A percentile compares a stretch with the other conserved stretches of the same genome.
Evolutionary conservation across 208 protist species (phyloP).

Genomic region (Leishmania lainsoni): DNA sequence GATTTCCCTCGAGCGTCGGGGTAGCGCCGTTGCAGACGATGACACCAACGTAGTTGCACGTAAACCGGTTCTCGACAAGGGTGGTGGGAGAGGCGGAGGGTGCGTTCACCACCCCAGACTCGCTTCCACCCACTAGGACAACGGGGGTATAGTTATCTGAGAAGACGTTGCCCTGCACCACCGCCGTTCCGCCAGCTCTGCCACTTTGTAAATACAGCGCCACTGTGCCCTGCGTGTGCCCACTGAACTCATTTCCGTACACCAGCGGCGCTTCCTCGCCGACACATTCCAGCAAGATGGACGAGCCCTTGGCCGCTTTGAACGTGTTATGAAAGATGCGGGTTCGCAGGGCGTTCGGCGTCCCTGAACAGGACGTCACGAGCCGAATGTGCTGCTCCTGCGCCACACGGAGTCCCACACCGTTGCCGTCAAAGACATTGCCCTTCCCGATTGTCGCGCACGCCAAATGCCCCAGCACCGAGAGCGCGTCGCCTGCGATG

Average conservation of each 20-base stretch:
- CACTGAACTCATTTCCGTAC: constrained; percentile 65
- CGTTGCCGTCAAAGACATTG: constrained; percentile 76
- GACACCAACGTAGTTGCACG: constrained; percentile 73
- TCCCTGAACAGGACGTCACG: not conserved
- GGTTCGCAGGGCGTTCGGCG: constrained; percentile 22
- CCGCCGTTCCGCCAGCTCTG: constrained; percentile 9
- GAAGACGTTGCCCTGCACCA: constrained; percentile 66
- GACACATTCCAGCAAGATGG: constrained; percentile 42
- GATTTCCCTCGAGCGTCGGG: constrained; percentile 59
- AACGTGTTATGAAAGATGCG: constrained; percentile 77
- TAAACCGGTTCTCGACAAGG: constrained; percentile 65
- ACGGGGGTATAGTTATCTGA: constrained; percentile 59
- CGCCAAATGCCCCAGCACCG: constrained; percentile 72
- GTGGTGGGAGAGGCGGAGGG: constrained; percentile 9
- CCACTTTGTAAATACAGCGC: constrained; percentile 53
- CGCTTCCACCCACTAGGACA: constrained; percentile 38
- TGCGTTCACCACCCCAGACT: constrained; percentile 11
- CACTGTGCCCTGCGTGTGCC: constrained; percentile 37
- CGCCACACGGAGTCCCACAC: constrained; percentile 30
- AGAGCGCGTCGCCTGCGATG: constrained; percentile 49
- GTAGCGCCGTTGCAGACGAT: constrained; percentile 64
- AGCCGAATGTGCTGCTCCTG: constrained; percentile 34
- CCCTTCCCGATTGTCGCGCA: constrained; percentile 60
- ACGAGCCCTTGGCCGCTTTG: constrained; percentile 30
- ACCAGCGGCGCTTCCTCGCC: constrained; percentile 38